Conservation (phyloP, 768 basidiomycete species). For the Boletales sp. region DNA sequence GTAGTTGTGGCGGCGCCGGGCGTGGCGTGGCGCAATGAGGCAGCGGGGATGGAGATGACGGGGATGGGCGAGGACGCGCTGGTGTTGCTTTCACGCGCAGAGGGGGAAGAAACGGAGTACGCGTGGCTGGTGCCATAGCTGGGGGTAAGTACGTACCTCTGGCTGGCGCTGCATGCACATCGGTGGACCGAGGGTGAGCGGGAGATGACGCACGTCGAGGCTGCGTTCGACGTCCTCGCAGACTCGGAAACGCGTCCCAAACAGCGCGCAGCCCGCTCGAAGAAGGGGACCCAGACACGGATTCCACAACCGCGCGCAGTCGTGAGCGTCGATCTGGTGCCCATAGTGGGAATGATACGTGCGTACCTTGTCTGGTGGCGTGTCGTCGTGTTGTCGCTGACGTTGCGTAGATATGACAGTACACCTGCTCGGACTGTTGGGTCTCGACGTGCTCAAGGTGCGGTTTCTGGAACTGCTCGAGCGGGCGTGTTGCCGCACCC, state of each 20-base stretch:
- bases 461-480: constrained; percentile 63
- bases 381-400: not conserved
- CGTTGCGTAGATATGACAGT: constrained; percentile 46
- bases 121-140: constrained; percentile 41
- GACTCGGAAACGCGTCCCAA: constrained; percentile 14
- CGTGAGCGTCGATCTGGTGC: constrained; percentile 17
- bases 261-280: not conserved
- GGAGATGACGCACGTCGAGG: constrained; percentile 50
- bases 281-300: too few species aligned
- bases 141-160: constrained; percentile 55
- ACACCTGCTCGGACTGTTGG: constrained; percentile 66
- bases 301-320: too few species aligned
- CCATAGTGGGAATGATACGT: constrained; percentile 53
- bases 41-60: constrained; percentile 26
- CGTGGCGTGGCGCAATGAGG: constrained; percentile 33
- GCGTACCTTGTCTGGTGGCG: constrained; percentile 23
- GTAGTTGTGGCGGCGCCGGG: constrained; percentile 55
- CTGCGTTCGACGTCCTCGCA: constrained; percentile 50
- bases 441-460: constrained; percentile 61
- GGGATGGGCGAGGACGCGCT: constrained; percentile 41
- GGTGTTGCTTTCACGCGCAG: constrained; percentile 28
- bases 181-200: constrained; percentile 37
- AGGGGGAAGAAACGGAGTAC: constrained; percentile 23
- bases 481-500: constrained; percentile 52
- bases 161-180: constrained; percentile 71